phyloP scores from a whole-genome alignment of 139 green algal species.

The Auxenochlorella pyrenoidosa region DNA sequence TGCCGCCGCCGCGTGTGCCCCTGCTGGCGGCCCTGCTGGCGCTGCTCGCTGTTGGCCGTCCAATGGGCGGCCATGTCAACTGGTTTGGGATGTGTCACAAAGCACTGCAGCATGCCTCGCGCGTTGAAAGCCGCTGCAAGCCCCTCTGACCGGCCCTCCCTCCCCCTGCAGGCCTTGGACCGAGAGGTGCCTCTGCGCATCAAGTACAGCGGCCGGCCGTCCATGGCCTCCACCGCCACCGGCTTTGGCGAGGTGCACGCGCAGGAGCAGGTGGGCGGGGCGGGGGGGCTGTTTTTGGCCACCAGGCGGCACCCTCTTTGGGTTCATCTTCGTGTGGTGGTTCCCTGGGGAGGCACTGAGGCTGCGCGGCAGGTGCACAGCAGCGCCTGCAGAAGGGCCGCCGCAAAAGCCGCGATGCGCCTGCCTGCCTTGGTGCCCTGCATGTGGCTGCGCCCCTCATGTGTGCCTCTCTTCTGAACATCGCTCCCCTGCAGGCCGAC shows the following conservation, averaged over 20 bases:
- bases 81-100: too few relatives aligned
- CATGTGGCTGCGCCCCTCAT: too few relatives aligned
- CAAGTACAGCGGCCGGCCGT: slow-evolving; percentile 74
- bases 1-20: too few relatives aligned
- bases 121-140: too few relatives aligned
- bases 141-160: too few relatives aligned
- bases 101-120: too few relatives aligned
- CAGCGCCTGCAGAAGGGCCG: neutral
- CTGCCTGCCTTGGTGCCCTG: too few relatives aligned
- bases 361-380: neutral
- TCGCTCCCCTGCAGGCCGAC: slow-evolving; percentile 3
- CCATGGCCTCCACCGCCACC: slow-evolving; percentile 84
- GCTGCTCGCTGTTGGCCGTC: too few relatives aligned
- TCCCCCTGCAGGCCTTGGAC: neutral
- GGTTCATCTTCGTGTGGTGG: neutral
- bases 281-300: neutral
- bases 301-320: neutral
- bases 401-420: too few relatives aligned
- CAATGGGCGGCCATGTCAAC: too few relatives aligned
- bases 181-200: slow-evolving; percentile 55
- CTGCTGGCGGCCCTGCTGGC: too few relatives aligned
- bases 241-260: slow-evolving; percentile 88
- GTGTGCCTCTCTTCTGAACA: too few relatives aligned
- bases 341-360: neutral
- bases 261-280: slow-evolving; percentile 71